Base-by-base conservation (phyloP, 768 basidiomycete genomes). In the Hirschioporus abietinus region DNA sequence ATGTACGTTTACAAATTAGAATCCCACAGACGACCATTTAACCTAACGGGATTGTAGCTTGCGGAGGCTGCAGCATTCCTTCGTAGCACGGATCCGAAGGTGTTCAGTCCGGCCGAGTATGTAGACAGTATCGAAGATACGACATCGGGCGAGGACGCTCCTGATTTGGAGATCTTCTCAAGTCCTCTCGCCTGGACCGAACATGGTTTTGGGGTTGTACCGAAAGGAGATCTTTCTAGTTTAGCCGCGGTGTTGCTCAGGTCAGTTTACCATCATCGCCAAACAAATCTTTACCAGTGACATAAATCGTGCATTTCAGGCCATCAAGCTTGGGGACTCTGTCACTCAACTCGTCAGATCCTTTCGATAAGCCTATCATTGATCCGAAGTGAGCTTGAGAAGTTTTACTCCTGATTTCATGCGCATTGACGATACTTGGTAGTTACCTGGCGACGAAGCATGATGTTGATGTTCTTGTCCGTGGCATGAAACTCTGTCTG, bases 21-120 rank as follows among this genome's bases (percentile, higher is more conserved):
- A 17, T 6, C 9, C 25, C 9, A 3, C 25, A 24, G 5, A 2
- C 20, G 60, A 17, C 3, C 12, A 24, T 18, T 3, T 1, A 25
- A 52, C 1, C 59, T 61, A 8, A 61, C 60, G 18, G 24, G 60
- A 17, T 34, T 30, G 12, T 63, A 80, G 79, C 58, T 77, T 30
- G 76, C 66, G 4, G 86, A 87, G 72, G 76, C 82, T 17, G 84
- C 81, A 25, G 86, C 84, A 0, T 88, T 88, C 70, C 69, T 84
- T 26, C 82, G 86, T 20, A 78, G 82, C 0, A 79, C 79, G 57
- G 82, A 88, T 67, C 78, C 81, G 0, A 68, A 66, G 1, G 73
- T 86, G 5, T 85, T 87, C 73, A 79, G 82, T 0, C 60, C 69
- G 0, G 64, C 52, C 15, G 64, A 70, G 52, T 63, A 36, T 42